Base-by-base conservation (phyloP, 139 green algal genomes). In the Micractinium conductrix region DNA sequence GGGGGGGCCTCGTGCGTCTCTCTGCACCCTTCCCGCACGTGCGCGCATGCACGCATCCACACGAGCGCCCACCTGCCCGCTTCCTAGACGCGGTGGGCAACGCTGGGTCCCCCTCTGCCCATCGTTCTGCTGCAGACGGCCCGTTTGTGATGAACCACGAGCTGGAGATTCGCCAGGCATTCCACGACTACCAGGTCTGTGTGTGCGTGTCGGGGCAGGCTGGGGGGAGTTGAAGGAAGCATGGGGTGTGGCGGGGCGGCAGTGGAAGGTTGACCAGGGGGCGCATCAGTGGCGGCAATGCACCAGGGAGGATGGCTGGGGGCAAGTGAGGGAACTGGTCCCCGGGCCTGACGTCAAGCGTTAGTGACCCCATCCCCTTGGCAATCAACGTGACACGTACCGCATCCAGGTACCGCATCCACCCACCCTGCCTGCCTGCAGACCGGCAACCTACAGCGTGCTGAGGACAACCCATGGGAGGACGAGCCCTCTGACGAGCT, bases 101-200 rank as follows among this genome's bases (percentile, higher is more conserved):
- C n/a, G n/a, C n/a, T n/a, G n/a, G n/a, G n/a, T n/a, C n/a, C n/a
- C n/a, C n/a, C n/a, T n/a, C n/a, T n/a, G n/a, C n/a, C n/a, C n/a
- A n/a, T n/a, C n/a, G n/a, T n/a, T n/a, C n/a, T n/a, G n/a, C 42
- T 67, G 50, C 71, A 78, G 71, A 90, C 78, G 87, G 88, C 0
- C 89, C 91, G 0, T 97, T 98, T 88, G 95, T 98, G 33, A 98
- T 98, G 95, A 98, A 97, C 88, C 93, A 88, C 30, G 53, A 91
- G 55, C 43, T 84, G 38, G 93, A 97, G 76, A 97, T 96, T 71
- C 53, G 84, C 50, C 90, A 96, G 81, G 95, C 95, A 1, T 97
- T 96, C 83, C 1, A 9, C 5, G 94, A 97, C 85, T 95, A 94
- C 78, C 74, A 89, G 16, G 43, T 30, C 24, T 19, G 53, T 62